Base-by-base conservation (phyloP, 768 basidiomycete genomes). In the Collybiopsis luxurians region DNA sequence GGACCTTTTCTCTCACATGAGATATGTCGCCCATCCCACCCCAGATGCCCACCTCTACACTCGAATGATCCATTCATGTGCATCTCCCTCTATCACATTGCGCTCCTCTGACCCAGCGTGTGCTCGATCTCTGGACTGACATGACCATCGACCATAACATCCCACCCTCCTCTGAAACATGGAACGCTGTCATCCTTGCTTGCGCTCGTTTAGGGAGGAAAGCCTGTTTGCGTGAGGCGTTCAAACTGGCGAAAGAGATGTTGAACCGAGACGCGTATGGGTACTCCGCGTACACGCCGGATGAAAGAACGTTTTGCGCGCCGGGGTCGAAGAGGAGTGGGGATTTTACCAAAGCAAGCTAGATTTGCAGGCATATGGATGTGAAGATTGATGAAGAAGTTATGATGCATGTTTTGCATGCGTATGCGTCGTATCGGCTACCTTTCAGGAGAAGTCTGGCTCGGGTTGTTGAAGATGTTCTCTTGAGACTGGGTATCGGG, bases 1-100 rank as follows among this genome's bases (percentile, higher is more conserved):
- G 92, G 92, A 98, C 66, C 81, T 98, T 39, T 98, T 92, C 69
- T 77, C 90, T 2, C 96, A 99, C 70, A 95, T 97, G 91, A 91
- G 96, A 45, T 95, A 97, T 59, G 90, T 92, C 13, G 92, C 96
- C 1, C 94, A 98, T 67, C 86, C 93, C 0, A 73, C 75, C 3
- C 95, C 95, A 0, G 85, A 89, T 60, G 76, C 76, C 13, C 69
- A 78, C 23, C 75, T 95, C 6, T 98, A 93, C 71, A 81, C 85
- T 0, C 67, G 82, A 34, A 97, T 99, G 94, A 93, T 99, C 62
- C 80, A 81, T 4, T 89, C 92, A 0, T 98, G 95, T 60, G 88
- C 88, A 0, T 77, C 79, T 4, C 75, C 80, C 3, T 64, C 77
- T 1, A 74, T 74, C 23, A 63, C 68, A 1, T 69, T 79, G 12